Conservation (phyloP, 1,139 yeast species). For the Tardiomyces blankii region DNA sequence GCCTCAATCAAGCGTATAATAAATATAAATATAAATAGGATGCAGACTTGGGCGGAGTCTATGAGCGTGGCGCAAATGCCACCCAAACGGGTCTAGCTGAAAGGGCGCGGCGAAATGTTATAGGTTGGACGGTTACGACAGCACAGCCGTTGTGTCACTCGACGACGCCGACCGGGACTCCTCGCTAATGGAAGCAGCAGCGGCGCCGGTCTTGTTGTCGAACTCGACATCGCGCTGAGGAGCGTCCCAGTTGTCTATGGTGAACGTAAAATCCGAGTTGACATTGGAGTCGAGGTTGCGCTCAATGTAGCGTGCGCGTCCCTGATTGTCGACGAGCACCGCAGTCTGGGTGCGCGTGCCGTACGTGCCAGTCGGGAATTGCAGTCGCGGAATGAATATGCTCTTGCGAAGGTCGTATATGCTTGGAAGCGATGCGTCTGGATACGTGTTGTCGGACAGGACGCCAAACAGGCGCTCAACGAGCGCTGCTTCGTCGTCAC, state of each 20-base stretch:
- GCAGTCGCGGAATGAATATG: slow-evolving; percentile 24
- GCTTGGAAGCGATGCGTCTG: slow-evolving; percentile 13
- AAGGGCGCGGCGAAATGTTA: no score
- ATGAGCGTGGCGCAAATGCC: no score
- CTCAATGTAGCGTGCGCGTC: slow-evolving; percentile 37
- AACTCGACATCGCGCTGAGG: no score
- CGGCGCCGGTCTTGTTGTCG: no score
- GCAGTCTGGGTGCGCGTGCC: slow-evolving; percentile 91
- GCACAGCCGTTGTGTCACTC: no score
- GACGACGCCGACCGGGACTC: no score
- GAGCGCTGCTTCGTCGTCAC: slow-evolving; percentile 33
- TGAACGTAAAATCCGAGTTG: not conserved
- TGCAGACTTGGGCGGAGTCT: no score
- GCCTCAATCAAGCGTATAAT: no score
- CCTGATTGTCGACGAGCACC: slow-evolving; percentile 44
- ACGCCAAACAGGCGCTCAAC: slow-evolving; percentile 43
- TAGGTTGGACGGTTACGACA: no score
- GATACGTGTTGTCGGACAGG: slow-evolving; percentile 38
- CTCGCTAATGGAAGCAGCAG: no score
- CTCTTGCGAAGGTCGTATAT: slow-evolving; percentile 41
- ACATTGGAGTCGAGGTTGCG: not conserved
- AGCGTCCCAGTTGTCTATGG: not conserved
- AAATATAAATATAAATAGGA: no score
- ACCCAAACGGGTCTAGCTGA: no score
- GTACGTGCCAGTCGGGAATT: slow-evolving; percentile 34